phyloP scores from a whole-genome alignment of 345 rosid genomes.

The Sonneratia alba region DNA sequence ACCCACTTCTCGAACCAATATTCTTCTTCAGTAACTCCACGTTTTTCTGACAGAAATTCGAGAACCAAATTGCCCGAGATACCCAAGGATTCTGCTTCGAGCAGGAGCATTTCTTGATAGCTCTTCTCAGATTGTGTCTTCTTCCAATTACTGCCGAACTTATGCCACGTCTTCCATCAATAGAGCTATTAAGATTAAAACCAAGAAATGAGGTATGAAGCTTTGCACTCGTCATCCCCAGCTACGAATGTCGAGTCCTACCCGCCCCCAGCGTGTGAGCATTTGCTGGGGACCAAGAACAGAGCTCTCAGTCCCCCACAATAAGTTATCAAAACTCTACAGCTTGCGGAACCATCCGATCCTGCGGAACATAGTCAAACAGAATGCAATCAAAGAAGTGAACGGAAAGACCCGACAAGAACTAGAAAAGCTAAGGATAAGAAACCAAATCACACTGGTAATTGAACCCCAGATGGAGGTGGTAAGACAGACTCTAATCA shows the following conservation, averaged over 20 bases:
- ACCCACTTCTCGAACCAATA: conserved; percentile 48
- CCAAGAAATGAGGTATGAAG: conserved; percentile 49
- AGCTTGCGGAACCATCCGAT: neutral
- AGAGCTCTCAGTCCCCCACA: conserved; percentile 41
- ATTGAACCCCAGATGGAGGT: neutral
- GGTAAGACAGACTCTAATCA: neutral
- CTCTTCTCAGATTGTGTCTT: conserved; percentile 22
- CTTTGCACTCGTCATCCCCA: conserved; percentile 50
- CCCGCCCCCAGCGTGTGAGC: conserved; percentile 9
- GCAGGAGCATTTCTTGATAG: conserved; percentile 25
- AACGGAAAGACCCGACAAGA: neutral
- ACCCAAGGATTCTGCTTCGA: conserved; percentile 61
- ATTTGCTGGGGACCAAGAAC: conserved; percentile 62
- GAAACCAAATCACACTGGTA: neutral
- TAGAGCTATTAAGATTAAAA: conserved; percentile 26
- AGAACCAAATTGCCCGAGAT: conserved; percentile 46
- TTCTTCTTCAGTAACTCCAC: conserved; percentile 53
- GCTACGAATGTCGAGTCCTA: neutral
- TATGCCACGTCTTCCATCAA: conserved; percentile 15
- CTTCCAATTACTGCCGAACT: conserved; percentile 17
- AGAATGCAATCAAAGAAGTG: neutral
- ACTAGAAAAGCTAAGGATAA: neutral
- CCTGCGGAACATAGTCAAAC: neutral
- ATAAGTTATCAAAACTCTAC: neutral
- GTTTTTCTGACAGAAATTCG: conserved; percentile 56